Evolutionary conservation across 257 asterid species (phyloP), one percentile per base, ranked within the genome.

Genomic region (Nyctanthes arbortristis): DNA sequence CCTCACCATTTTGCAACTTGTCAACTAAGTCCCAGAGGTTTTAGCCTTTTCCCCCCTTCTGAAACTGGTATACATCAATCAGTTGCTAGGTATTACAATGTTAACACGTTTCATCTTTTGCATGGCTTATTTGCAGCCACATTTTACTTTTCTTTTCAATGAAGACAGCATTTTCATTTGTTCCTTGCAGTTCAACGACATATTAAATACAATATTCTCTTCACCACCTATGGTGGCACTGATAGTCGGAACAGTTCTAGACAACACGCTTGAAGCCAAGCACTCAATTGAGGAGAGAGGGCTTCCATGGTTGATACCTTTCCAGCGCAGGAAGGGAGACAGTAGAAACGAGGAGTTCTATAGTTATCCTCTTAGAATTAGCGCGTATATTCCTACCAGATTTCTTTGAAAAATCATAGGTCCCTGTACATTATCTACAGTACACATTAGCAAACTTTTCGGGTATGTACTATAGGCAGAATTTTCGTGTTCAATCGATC

Each of bases 271-370:
- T 1, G 89, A 91, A 72, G 96, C 92, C 1, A 68, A 75, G 40
- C 85, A 78, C 12, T 7, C 86, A 0, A 69, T 28, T n/a, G 84
- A 74, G 0, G 99, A 94, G 27, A 79, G 99, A 60, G 99, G 99
- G 18, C 66, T 94, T 36, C 95, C 97, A 0, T 94, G 99, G 99
- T 62, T 89, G 36, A 66, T 74, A 14, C 96, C 93, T 0, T 94
- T 94, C 81, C 93, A 91, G 54, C 83, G 68, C 25, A 73, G 87
- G 72, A 85, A 88, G 40, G 98, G 99, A 40, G 99, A 94, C 63
- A 68, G 88, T 76, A 82, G 98, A 70, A 94, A 88, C 47, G 95
- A 89, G 20, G 99, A 94, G 77, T 94, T 91, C 45, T 94, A 94
- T 81, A 88, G 82, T 74, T 94, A 82, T 45, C 99, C 99, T 66